These are phyloP conservation scores for Podospora appendiculata DNA, from an alignment of 495 filamentous ascomycete species.

Conservation along the genomic window DNA sequence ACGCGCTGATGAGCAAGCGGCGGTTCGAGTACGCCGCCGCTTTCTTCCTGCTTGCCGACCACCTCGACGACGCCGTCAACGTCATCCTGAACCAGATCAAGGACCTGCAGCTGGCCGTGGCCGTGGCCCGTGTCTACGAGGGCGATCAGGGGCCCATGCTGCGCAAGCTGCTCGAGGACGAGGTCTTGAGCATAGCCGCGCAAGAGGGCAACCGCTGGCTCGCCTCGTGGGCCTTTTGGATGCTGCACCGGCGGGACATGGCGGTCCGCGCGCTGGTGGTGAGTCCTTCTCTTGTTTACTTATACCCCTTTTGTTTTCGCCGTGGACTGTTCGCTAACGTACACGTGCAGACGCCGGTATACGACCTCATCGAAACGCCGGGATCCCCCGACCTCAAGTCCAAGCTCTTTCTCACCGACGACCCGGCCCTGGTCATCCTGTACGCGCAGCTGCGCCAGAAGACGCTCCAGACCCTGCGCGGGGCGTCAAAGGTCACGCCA, in stretches of 20 bases:
- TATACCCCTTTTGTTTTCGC: not conserved
- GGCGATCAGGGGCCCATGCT: slow-evolving; percentile 76
- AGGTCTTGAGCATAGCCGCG: slow-evolving; percentile 68
- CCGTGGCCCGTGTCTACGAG: slow-evolving; percentile 80
- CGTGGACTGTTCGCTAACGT: slow-evolving; percentile 11
- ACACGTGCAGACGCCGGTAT: slow-evolving; percentile 58
- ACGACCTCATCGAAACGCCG: slow-evolving; percentile 57
- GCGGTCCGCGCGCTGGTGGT: slow-evolving; percentile 78
- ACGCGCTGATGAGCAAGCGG: slow-evolving; percentile 86
- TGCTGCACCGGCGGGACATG: slow-evolving; percentile 74
- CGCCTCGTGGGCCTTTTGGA: slow-evolving; percentile 94
- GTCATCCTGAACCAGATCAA: slow-evolving; percentile 77
- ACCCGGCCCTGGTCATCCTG: slow-evolving; percentile 78
- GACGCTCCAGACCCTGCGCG: slow-evolving; percentile 77
- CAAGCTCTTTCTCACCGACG: slow-evolving; percentile 78
- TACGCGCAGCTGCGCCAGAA: slow-evolving; percentile 83
- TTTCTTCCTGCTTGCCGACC: slow-evolving; percentile 89
- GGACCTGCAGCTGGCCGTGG: slow-evolving; percentile 86
- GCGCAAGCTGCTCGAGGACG: slow-evolving; percentile 66
- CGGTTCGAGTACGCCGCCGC: slow-evolving; percentile 94
- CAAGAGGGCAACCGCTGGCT: slow-evolving; percentile 86
- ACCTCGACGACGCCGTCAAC: slow-evolving; percentile 74
- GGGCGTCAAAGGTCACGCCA: slow-evolving; percentile 73
- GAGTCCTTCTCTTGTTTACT: slow-evolving; percentile 11
- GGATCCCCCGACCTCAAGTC: slow-evolving; percentile 55